These are phyloP conservation scores for Talaromyces thailandensis DNA, from an alignment of 495 filamentous ascomycete species.

Conservation along the genomic window DNA sequence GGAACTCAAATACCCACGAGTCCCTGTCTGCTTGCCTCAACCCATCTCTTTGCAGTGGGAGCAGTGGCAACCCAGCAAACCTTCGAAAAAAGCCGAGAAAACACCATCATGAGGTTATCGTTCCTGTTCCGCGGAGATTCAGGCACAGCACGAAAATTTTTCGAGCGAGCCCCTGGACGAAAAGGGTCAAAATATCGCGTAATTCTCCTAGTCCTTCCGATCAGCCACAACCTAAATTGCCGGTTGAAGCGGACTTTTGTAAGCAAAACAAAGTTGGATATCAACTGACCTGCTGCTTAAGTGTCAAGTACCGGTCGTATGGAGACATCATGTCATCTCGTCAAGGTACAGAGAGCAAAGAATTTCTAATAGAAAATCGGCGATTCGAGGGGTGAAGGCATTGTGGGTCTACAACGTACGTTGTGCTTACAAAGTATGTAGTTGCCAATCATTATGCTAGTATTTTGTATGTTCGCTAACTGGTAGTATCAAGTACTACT, in stretches of 20 bases:
- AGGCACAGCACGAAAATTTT: not conserved
- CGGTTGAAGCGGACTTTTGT: not conserved
- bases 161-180: not conserved
- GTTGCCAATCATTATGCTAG: too few relatives aligned
- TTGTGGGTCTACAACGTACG: not conserved
- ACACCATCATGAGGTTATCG: not conserved
- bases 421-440: too few relatives aligned
- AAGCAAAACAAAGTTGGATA: not conserved
- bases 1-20: not conserved
- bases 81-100: not conserved
- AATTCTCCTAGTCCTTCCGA: too few relatives aligned
- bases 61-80: too few relatives aligned
- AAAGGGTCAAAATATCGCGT: too few relatives aligned
- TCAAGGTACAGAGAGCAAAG: not conserved
- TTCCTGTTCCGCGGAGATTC: not conserved
- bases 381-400: not conserved
- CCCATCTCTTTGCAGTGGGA: not conserved
- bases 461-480: too few relatives aligned
- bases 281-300: not conserved
- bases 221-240: not conserved
- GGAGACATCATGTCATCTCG: not conserved
- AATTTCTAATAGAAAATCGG: conserved; percentile 1
- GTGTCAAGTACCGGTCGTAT: not conserved
- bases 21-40: not conserved
- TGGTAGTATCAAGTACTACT: too few relatives aligned